Evolutionary conservation across 2,329 filamentous ascomycete species (phyloP), one percentile per base, ranked within the genome.

Genomic region (Penicillium vulpinum): DNA sequence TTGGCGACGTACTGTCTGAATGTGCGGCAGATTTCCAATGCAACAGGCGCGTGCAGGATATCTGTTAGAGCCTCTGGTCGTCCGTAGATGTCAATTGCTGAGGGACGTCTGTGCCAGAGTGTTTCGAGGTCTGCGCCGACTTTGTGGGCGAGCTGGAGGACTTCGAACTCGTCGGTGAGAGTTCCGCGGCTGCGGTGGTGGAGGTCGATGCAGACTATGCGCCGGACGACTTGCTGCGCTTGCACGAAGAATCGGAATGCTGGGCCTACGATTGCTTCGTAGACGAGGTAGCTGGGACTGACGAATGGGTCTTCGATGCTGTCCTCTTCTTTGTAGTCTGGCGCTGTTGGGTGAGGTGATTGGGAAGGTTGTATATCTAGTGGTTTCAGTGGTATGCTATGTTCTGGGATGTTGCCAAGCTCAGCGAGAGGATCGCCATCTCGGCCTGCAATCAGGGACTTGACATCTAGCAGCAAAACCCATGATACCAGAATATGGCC

Each of bases 121-220:
- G 63, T 58, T 52, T 73, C 68, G 5, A 75, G 68, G 44, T 74
- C 72, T 18, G 70, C 71, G 29, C 70, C 68, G 9, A 75, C 67
- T 47, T 69, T 68, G 54, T 73, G 69, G 15, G 73, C 73, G 22
- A 74, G 69, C 36, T 73, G 70, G 29, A 75, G 67, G 24, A 75
- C 73, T 56, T 74, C 73, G 28, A 71, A 74, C 58, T 75, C 73
- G 53, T 75, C 73, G 31, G 64, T 68, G 15, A 74, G 65, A 1
- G 73, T 74, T 35, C 73, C 73, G 5, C 73, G 70, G 22, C 66
- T 73, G 58, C 73, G 73, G 54, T 75, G 73, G 52, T 75, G 73
- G 18, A 74, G 63, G 56, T 75, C 71, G 29, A 75, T 72, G 39
- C 60, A 62, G 36, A 74, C 64, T 11, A 74, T 74, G 2, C 71